These are phyloP conservation scores for Cytospora schulzeri DNA, from an alignment of 2,329 filamentous ascomycete species.

Conservation along the genomic window DNA sequence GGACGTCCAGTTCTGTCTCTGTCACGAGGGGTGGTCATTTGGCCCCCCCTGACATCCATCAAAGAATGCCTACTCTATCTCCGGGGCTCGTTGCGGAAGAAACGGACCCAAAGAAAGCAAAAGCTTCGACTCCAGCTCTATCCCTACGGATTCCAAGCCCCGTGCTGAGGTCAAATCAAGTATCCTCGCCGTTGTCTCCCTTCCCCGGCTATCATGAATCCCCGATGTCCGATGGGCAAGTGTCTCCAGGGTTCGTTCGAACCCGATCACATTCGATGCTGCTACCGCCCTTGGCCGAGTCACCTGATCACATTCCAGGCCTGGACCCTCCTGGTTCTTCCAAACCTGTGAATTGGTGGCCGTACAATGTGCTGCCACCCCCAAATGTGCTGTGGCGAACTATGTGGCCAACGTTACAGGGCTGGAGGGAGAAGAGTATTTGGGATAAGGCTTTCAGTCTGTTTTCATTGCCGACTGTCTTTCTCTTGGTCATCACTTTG, in stretches of 20 bases:
- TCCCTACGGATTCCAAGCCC: slow-evolving; percentile 51
- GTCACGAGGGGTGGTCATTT: slow-evolving; percentile 36
- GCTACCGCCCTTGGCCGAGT: slow-evolving; percentile 43
- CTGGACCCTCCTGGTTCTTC: slow-evolving; percentile 42
- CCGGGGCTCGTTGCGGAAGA: slow-evolving; percentile 29
- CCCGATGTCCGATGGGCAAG: slow-evolving; percentile 36
- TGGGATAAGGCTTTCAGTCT: slow-evolving; percentile 82
- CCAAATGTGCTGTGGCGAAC: slow-evolving; percentile 72
- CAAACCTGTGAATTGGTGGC: slow-evolving; percentile 74
- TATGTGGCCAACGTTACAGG: slow-evolving; percentile 83
- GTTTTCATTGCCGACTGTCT: slow-evolving; percentile 85
- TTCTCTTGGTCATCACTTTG: slow-evolving; percentile 84
- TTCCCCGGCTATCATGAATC: slow-evolving; percentile 72
- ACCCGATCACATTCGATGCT: slow-evolving; percentile 60
- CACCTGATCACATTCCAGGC: slow-evolving; percentile 41
- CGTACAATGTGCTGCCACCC: slow-evolving; percentile 70
- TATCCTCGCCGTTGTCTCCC: slow-evolving; percentile 57
- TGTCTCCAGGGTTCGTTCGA: slow-evolving; percentile 40
- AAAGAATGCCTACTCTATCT: slow-evolving; percentile 25
- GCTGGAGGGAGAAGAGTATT: slow-evolving; percentile 79
- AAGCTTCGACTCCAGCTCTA: slow-evolving; percentile 26
- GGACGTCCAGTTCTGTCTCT: slow-evolving; percentile 30
- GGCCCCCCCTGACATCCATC: slow-evolving; percentile 34
- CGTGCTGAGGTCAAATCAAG: slow-evolving; percentile 45
- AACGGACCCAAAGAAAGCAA: slow-evolving; percentile 3